Evolutionary conservation across 2,329 filamentous ascomycete genomes (phyloP).

Genomic region (Biscogniauxia mediterranea): DNA sequence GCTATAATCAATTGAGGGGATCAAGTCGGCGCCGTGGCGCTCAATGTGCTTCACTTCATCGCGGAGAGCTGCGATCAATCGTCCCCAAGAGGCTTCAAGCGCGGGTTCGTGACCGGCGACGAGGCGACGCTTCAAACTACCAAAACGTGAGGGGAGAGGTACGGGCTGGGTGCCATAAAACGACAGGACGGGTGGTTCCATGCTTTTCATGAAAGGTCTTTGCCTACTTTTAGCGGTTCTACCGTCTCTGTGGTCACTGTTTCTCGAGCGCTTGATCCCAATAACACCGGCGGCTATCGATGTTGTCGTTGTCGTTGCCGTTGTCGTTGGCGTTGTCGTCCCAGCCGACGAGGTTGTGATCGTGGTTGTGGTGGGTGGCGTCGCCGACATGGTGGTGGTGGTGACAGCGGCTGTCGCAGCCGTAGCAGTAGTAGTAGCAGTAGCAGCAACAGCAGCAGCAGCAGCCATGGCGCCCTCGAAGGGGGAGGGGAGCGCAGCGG

Average conservation of each 20-base stretch:
- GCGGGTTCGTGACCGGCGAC: conserved; percentile 54
- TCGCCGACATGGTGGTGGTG: conserved; percentile 13
- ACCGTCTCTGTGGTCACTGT: conserved; percentile 31
- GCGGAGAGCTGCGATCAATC: conserved; percentile 50
- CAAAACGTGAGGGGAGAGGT: conserved; percentile 58
- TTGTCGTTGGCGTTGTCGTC: conserved; percentile 5
- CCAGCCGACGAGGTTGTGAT: conserved; percentile 10
- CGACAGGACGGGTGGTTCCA: conserved; percentile 52
- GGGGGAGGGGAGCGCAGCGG: conserved; percentile 30
- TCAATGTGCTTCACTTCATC: conserved; percentile 53
- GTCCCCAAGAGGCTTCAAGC: conserved; percentile 54
- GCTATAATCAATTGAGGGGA: conserved; percentile 54
- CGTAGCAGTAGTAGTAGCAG: conserved; percentile 13
- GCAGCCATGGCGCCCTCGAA: conserved; percentile 30
- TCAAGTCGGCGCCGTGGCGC: conserved; percentile 48
- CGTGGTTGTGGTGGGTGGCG: conserved; percentile 17
- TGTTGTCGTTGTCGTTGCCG: conserved; percentile 9
- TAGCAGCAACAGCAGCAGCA: conserved; percentile 18
- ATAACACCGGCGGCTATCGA: conserved; percentile 17
- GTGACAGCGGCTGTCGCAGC: conserved; percentile 2
- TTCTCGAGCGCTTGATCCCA: conserved; percentile 30
- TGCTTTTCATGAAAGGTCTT: conserved; percentile 34
- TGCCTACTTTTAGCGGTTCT: conserved; percentile 32
- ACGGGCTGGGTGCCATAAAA: conserved; percentile 58
- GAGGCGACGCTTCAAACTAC: conserved; percentile 53